Conservation (phyloP, 108 stramenopile species). For the Cyclotella kingstonii region DNA sequence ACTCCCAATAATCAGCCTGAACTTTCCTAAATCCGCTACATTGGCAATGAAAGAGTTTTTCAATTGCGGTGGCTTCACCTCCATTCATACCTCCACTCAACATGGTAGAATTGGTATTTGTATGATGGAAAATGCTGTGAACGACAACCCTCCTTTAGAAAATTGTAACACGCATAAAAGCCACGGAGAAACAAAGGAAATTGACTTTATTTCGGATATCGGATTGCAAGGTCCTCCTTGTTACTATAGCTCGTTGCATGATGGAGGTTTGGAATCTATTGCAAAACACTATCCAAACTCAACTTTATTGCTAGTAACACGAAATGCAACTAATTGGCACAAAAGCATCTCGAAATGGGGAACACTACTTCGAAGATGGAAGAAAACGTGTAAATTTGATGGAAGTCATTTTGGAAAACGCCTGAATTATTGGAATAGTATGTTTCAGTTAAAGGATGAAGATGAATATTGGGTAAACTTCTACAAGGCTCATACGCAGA, state of each 20-base stretch:
- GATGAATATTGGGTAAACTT: constrained; percentile 39
- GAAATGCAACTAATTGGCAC: constrained; percentile 17
- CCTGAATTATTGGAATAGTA: constrained; percentile 29
- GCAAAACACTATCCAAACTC: constrained; percentile 28
- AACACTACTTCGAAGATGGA: constrained; percentile 12
- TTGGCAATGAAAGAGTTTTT: constrained; percentile 39
- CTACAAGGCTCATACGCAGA: constrained; percentile 51
- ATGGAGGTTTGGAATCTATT: constrained; percentile 34
- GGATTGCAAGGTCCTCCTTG: constrained; percentile 30
- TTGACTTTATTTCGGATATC: constrained; percentile 26
- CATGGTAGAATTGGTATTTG: constrained; percentile 36
- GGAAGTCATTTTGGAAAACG: constrained; percentile 15
- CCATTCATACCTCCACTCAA: constrained; percentile 34
- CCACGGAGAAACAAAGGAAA: constrained; percentile 2
- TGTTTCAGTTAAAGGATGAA: neutral
- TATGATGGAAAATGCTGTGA: constrained; percentile 43
- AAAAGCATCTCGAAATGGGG: constrained; percentile 30
- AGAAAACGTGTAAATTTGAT: constrained; percentile 28
- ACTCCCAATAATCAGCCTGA: constrained; percentile 37
- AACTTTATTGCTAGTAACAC: constrained; percentile 28
- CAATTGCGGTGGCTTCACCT: constrained; percentile 33
- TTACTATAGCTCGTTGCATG: constrained; percentile 26
- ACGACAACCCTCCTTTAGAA: constrained; percentile 24
- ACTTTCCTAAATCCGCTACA: constrained; percentile 44
- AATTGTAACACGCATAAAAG: constrained; percentile 13